These are phyloP conservation scores for Pseudonectria foliicola DNA, from an alignment of 2,329 filamentous ascomycete species.

Conservation along the genomic window DNA sequence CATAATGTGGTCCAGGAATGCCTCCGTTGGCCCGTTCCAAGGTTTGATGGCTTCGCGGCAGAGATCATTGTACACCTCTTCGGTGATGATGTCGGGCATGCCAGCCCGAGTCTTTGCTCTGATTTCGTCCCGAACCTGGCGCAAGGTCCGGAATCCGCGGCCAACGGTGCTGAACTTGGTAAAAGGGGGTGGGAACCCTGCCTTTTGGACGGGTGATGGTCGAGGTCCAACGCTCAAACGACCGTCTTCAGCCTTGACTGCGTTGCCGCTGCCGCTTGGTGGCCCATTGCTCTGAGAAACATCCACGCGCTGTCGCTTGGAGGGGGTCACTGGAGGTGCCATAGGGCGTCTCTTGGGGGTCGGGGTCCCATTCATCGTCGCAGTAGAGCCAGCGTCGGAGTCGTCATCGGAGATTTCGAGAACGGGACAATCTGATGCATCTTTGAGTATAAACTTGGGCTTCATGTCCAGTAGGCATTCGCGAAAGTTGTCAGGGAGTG, in stretches of 20 bases:
- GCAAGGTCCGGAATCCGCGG: constrained; percentile 37
- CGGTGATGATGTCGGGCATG: constrained; percentile 50
- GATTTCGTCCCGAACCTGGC: constrained; percentile 48
- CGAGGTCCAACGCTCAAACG: constrained; percentile 14
- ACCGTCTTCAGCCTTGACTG: constrained; percentile 34
- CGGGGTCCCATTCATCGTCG: constrained; percentile 13
- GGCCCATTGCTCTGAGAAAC: constrained; percentile 5
- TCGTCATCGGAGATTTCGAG: constrained; percentile 36
- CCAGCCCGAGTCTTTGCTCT: constrained; percentile 47
- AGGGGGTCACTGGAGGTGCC: constrained; percentile 23
- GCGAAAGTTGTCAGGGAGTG: constrained; percentile 45
- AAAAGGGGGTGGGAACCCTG: constrained; percentile 30
- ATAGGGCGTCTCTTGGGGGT: constrained; percentile 25
- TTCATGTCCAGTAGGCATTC: constrained; percentile 39
- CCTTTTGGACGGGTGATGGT: constrained; percentile 6
- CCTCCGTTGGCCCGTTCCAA: constrained; percentile 49
- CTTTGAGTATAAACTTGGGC: constrained; percentile 37
- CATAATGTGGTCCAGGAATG: constrained; percentile 42
- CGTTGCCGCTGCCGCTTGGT: constrained; percentile 8
- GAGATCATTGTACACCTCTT: constrained; percentile 52
- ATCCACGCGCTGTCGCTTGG: constrained; percentile 26
- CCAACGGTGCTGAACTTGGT: constrained; percentile 31
- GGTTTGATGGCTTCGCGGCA: constrained; percentile 49
- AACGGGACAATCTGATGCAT: constrained; percentile 27
- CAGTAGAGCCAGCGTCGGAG: constrained; percentile 24